Base-by-base conservation (phyloP, 2,329 filamentous ascomycete genomes). In the Phaeosphaeria sp. region DNA sequence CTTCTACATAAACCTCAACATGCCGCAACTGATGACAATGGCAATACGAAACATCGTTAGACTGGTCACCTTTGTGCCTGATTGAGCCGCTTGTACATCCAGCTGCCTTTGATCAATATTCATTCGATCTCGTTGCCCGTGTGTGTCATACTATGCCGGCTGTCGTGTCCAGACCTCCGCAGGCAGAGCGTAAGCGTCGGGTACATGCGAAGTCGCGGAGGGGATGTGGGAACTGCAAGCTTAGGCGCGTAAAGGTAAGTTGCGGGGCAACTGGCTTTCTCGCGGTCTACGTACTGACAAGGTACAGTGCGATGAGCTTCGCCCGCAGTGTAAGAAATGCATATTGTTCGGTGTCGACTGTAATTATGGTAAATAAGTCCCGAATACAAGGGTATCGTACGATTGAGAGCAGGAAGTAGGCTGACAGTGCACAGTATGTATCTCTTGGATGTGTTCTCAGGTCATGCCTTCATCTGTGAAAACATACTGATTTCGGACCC, bases 171-270 rank as follows among this genome's bases (percentile, higher is more conserved):
- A 53, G 42, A 57, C 30, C 60, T 25, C 48, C 51, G 59, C 55
- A 51, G 27, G 55, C 49, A 17, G 56, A 60, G 17, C 58, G 71
- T 17, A 73, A 71, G 48, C 60, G 69, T 22, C 64, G 64, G 22
- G 47, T 67, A n/a, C 85, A 87, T 62, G 82, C 75, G 21, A 87
- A 87, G 64, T 86, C 83, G 1, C 77, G 82, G 18, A 74, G 77
- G 15, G 84, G 85, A 1, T 87, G 85, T 62, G 79, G 79, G 2
- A 87, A 86, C 62, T 87, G 85, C 68, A 86, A 86, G 63, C 65
- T 85, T 20, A 77, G 83, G 33, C 77, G 81, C 52, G 78, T 85
- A 49, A 86, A 86, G 77, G 83, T 82, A 69, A 67, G 72, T 59
- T 30, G 54, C 60, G 50, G 13, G 17, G 7, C 9, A 9, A n/a